Base-by-base conservation (phyloP, 140 eudicot genomes). In the Bidens hawaiensis region DNA sequence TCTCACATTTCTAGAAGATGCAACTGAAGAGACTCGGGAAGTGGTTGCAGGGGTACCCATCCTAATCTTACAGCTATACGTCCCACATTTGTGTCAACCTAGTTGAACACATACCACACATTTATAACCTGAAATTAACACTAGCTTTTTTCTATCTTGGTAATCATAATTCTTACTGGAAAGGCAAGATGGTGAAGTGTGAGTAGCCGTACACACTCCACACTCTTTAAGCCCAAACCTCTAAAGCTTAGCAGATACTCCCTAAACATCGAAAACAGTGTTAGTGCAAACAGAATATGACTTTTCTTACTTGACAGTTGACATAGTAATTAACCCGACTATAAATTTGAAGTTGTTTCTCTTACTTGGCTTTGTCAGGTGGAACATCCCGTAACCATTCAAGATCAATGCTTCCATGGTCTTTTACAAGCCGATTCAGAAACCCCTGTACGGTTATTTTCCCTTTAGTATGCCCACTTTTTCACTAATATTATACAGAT, bases 1-100 rank as follows among this genome's bases (percentile, higher is more conserved):
- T 75, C 98, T 87, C 68, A 91, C 98, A 87, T 30, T 85, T 93
- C 99, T 60, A 93, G 61, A 68, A 93, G 93, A 78, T 88, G 96
- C 80, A 93, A 78, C 71, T 93, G 99, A 65, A 93, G 94, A 30
- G 99, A 93, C 71, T 93, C 99, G 1, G 99, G 99, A 73, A 93
- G 75, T 46, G 99, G 96, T 76, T 88, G 99, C 59, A 93, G 87
- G 23, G 99, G 99, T 45, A 93, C 99, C 99, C 99, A 93, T 67
- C 99, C 99, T 13, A 93, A 81, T 62, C 99, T 75, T 40, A 93
- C 99, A 42, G 96, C 99, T 78, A 93, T 93, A 22, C 99, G 91
- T 13, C 99, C 99, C 56, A 93, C 99, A 67, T 93, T 93, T 48
- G 96, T 88, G 79, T 93, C 96, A 26, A 93, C 99, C 99, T 91